Conservation (phyloP, 306 rosid species). For the Hippophae gyantsensis region DNA sequence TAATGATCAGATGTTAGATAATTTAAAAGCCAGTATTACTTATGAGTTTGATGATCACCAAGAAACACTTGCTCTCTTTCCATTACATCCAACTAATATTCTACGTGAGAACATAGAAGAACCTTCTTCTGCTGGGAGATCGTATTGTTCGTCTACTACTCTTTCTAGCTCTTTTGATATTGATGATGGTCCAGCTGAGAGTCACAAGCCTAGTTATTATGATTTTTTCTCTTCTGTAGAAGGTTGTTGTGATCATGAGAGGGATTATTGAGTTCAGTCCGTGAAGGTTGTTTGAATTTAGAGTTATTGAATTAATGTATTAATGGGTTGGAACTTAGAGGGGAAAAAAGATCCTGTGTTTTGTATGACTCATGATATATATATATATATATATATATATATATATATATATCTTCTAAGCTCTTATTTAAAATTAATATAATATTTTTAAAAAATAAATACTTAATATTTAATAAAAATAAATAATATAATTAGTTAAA, state of each 20-base stretch:
- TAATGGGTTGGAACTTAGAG: too few species aligned
- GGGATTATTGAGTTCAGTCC: neutral
- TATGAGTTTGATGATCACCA: constrained; percentile 3
- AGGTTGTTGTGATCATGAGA: neutral
- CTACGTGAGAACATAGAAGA: constrained; percentile 25
- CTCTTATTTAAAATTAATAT: too few species aligned
- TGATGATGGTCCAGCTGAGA: constrained; percentile 6
- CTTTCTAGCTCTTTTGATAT: constrained; percentile 14
- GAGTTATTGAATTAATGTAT: too few species aligned
- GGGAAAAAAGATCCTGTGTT: too few species aligned
- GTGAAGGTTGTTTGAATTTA: too few species aligned
- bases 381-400: too few species aligned
- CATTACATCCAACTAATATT: constrained; percentile 66
- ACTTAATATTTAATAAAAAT: too few species aligned
- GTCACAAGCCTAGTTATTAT: constrained; percentile 11
- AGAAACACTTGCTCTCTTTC: constrained; percentile 69
- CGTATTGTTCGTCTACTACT: constrained; percentile 3
- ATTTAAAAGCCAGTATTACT: constrained; percentile 5
- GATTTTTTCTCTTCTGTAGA: constrained; percentile 20
- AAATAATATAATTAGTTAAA: too few species aligned
- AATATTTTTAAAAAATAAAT: too few species aligned
- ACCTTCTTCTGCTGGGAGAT: neutral
- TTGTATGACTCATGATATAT: too few species aligned
- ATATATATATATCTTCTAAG: too few species aligned
- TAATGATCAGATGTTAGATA: neutral